A percentile compares a stretch with the other conserved stretches of the same genome.
phyloP scores from a whole-genome alignment of 768 basidiomycete species.

The Cytidiella melzeri region DNA sequence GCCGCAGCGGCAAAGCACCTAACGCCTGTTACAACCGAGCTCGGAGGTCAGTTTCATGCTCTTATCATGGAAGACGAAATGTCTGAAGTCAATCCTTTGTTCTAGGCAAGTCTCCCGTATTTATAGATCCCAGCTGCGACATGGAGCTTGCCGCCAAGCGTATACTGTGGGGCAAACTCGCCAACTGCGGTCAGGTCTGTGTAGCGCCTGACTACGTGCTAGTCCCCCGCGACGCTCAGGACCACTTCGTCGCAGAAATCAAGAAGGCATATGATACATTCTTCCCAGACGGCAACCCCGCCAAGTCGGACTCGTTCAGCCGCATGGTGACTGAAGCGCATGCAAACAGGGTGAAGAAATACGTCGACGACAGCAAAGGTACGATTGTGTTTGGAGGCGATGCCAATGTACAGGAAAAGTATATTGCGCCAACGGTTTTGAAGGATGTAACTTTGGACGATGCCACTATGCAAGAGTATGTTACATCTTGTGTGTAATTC shows the following conservation, averaged over 20 bases:
- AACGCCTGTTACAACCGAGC: slow-evolving; percentile 60
- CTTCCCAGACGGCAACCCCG: slow-evolving; percentile 38
- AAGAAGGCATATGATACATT: slow-evolving; percentile 44
- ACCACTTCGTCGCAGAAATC: slow-evolving; percentile 33
- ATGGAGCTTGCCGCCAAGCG: slow-evolving; percentile 59
- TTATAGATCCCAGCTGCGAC: slow-evolving; percentile 67
- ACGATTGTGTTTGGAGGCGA: slow-evolving; percentile 59
- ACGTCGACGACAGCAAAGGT: slow-evolving; percentile 66
- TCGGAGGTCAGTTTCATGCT: slow-evolving; percentile 24
- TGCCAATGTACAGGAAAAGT: slow-evolving; percentile 48
- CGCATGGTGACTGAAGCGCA: slow-evolving; percentile 51
- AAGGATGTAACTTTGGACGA: slow-evolving; percentile 56
- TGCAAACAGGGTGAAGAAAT: slow-evolving; percentile 49
- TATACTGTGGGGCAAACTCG: slow-evolving; percentile 76
- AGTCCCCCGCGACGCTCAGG: slow-evolving; percentile 36
- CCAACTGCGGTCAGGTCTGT: slow-evolving; percentile 67
- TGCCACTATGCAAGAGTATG: slow-evolving; percentile 72
- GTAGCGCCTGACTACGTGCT: slow-evolving; percentile 54
- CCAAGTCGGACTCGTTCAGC: slow-evolving; percentile 36
- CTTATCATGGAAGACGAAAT: too few relatives aligned
- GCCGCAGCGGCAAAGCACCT: slow-evolving; percentile 72
- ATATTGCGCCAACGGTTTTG: slow-evolving; percentile 71
- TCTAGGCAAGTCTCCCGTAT: slow-evolving; percentile 61
- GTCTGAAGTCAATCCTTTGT: too few relatives aligned
- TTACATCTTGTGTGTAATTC: slow-evolving; percentile 6